These are phyloP conservation scores for Cordyceps pruinosa DNA, from an alignment of 2,329 filamentous ascomycete genomes.

Conservation along the genomic window DNA sequence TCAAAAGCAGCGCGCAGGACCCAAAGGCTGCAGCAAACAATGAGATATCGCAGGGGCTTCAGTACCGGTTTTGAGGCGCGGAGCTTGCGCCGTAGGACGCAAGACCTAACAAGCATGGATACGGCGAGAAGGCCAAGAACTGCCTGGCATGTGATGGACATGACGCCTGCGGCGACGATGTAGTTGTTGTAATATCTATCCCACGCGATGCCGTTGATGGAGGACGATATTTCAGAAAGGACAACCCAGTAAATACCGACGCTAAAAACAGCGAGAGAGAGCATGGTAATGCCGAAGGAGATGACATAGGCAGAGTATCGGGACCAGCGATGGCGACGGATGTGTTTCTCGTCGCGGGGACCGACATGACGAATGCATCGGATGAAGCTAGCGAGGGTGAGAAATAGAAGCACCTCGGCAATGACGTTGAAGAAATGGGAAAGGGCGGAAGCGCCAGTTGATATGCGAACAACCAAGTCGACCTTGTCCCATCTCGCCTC, in stretches of 20 bases:
- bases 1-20: conserved; percentile 19
- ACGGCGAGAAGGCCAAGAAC: background rate
- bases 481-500: background rate
- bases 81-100: conserved; percentile 7
- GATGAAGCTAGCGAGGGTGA: conserved; percentile 14
- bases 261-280: conserved; percentile 10
- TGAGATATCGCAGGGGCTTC: conserved; percentile 16
- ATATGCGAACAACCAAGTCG: background rate
- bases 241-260: background rate
- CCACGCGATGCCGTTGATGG: background rate
- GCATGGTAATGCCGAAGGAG: conserved; percentile 1
- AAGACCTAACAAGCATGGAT: conserved; percentile 6
- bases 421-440: background rate
- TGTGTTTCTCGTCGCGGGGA: background rate
- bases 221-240: background rate
- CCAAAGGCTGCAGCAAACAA: conserved; percentile 20
- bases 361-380: conserved; percentile 8
- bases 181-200: background rate
- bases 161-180: background rate
- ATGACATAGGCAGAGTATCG: conserved; percentile 1
- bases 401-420: conserved; percentile 9
- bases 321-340: background rate
- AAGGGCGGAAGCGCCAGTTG: background rate
- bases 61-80: background rate
- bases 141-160: background rate